Evolutionary conservation across 2,329 filamentous ascomycete genomes (phyloP).

Genomic region (Dothideomycetes sp.): DNA sequence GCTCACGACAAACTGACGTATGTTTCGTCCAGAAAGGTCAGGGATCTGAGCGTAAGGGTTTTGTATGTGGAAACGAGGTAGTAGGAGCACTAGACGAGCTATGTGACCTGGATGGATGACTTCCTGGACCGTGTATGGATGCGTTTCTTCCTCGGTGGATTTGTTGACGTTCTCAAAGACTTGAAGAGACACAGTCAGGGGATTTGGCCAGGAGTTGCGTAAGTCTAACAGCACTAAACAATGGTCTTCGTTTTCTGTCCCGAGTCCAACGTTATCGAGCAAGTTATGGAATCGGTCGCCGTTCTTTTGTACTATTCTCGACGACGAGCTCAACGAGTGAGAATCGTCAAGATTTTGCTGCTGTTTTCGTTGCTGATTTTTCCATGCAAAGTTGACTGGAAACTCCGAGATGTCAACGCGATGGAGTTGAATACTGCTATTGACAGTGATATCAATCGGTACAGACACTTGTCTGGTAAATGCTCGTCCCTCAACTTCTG

Average conservation of each 20-base stretch:
- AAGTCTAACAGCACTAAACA: slow-evolving; percentile 77
- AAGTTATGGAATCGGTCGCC: slow-evolving; percentile 36
- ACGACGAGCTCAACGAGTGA: neutral
- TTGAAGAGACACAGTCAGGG: slow-evolving; percentile 57
- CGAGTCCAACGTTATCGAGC: slow-evolving; percentile 33
- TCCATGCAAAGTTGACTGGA: slow-evolving; percentile 60
- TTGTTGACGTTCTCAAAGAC: slow-evolving; percentile 22
- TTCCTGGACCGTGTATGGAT: slow-evolving; percentile 32
- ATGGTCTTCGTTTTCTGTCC: slow-evolving; percentile 48
- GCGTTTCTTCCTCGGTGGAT: slow-evolving; percentile 14
- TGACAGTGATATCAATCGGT: slow-evolving; percentile 80
- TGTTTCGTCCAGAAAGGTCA: slow-evolving; percentile 67
- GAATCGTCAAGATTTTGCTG: neutral
- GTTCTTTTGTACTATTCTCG: slow-evolving; percentile 3
- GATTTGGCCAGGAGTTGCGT: slow-evolving; percentile 81
- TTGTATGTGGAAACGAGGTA: slow-evolving; percentile 66
- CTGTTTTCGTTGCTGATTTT: slow-evolving; percentile 21
- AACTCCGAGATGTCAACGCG: slow-evolving; percentile 72
- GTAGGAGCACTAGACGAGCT: slow-evolving; percentile 63
- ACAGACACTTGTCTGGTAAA: slow-evolving; percentile 76
- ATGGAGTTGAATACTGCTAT: slow-evolving; percentile 75
- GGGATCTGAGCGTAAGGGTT: slow-evolving; percentile 71
- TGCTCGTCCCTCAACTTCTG: slow-evolving; percentile 62
- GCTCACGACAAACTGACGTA: slow-evolving; percentile 87
- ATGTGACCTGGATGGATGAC: slow-evolving; percentile 52